phyloP scores from a whole-genome alignment of 805 yeast species.

The Yarrowia keelungensis region DNA sequence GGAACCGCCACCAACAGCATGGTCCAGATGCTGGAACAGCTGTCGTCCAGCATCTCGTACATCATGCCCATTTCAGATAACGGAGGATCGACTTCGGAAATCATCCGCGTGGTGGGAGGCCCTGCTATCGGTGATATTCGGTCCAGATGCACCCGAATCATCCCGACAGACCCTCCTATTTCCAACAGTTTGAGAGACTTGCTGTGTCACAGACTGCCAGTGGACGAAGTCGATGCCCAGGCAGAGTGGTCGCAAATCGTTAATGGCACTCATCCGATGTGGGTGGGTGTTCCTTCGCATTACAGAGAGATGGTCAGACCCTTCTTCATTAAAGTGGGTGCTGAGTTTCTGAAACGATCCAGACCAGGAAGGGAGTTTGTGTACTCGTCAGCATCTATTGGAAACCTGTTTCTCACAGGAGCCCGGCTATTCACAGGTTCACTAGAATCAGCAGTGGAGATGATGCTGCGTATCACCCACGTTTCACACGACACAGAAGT shows the following conservation, averaged over 20 bases:
- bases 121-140: conserved; percentile 95
- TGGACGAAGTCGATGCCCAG: conserved; percentile 60
- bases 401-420: conserved; percentile 84
- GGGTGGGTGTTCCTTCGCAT: conserved; percentile 67
- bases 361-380: conserved; percentile 67
- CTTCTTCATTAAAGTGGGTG: conserved; percentile 78
- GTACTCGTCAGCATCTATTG: conserved; percentile 80
- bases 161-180: conserved; percentile 54
- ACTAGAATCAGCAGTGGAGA: conserved; percentile 81
- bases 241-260: conserved; percentile 78
- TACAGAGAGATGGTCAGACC: conserved; percentile 74
- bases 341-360: conserved; percentile 73
- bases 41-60: conserved; percentile 60
- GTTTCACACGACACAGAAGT: conserved; percentile 63
- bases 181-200: conserved; percentile 50
- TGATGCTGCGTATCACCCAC: conserved; percentile 68
- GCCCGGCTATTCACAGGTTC: conserved; percentile 83
- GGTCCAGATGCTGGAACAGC: conserved; percentile 60
- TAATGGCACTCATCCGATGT: conserved; percentile 75
- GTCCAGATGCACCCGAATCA: conserved; percentile 76
- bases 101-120: conserved; percentile 85
- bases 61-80: conserved; percentile 87
- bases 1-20: conserved; percentile 78
- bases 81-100: conserved; percentile 94
- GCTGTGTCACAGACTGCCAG: conserved; percentile 60